Percentiles rank a stretch among this genome's conserved stretches.
Conservation (phyloP, 352 stramenopile genomes). For the Plasmopara viticola region DNA sequence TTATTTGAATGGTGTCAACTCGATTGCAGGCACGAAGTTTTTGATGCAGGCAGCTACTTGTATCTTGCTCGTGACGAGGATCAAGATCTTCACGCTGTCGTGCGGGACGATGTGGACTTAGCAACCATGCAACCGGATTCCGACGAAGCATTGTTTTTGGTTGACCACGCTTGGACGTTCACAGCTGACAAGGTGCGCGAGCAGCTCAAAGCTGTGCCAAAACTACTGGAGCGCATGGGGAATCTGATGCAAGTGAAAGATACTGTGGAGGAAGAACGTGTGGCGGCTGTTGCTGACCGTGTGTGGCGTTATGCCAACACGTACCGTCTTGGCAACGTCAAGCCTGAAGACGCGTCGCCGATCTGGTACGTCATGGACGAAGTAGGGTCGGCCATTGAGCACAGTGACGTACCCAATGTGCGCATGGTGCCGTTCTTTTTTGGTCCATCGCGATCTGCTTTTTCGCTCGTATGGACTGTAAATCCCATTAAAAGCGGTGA, state of each 20-base stretch:
- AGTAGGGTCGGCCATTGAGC: conserved; percentile 47
- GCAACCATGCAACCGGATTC: conserved; percentile 27
- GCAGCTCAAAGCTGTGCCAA: conserved; percentile 26
- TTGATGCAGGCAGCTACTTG: conserved; percentile 44
- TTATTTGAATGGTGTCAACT: background rate
- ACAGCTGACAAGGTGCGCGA: conserved; percentile 32
- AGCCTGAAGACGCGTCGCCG: conserved; percentile 32
- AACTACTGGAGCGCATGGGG: conserved; percentile 41
- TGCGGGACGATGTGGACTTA: conserved; percentile 39
- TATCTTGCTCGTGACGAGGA: conserved; percentile 43
- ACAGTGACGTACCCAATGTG: conserved; percentile 35
- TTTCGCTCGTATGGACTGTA: conserved; percentile 44
- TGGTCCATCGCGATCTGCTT: conserved; percentile 30
- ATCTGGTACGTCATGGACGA: conserved; percentile 65
- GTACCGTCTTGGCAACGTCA: conserved; percentile 38
- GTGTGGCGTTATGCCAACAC: conserved; percentile 50
- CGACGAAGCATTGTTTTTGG: conserved; percentile 38
- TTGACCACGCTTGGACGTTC: conserved; percentile 56
- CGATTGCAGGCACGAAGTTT: conserved; percentile 30
- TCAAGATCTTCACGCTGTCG: conserved; percentile 37
- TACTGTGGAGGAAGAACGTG: conserved; percentile 17
- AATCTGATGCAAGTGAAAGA: conserved; percentile 41
- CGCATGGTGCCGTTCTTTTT: conserved; percentile 53
- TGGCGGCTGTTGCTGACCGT: conserved; percentile 23
- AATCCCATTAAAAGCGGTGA: conserved; percentile 35